Conservation (phyloP, 306 rosid genomes). For the Adenanthera pavonina region DNA sequence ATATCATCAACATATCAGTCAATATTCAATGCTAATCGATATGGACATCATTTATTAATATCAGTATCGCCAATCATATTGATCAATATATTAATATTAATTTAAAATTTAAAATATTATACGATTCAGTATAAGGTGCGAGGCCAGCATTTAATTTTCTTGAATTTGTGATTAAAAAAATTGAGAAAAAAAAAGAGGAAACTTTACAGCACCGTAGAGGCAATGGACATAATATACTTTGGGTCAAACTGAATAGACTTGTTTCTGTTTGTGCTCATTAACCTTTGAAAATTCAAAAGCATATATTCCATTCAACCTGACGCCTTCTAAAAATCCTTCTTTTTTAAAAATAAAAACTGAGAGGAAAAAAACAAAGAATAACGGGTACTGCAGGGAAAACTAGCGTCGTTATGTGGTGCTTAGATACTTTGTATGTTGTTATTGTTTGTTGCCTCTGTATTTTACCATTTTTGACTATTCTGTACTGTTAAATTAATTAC, state of each 20-base stretch:
- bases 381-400: background rate
- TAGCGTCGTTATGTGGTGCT: background rate
- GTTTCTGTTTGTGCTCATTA: background rate
- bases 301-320: background rate
- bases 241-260: background rate
- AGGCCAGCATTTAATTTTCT: too few relatives aligned
- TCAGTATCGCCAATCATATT: too few relatives aligned
- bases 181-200: background rate
- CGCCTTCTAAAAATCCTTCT: background rate
- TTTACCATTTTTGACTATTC: background rate
- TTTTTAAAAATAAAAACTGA: background rate
- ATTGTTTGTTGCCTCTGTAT: background rate
- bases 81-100: too few relatives aligned
- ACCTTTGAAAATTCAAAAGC: background rate
- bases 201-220: background rate
- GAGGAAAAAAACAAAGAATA: too few relatives aligned
- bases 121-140: too few relatives aligned
- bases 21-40: too few relatives aligned
- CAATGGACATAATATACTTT: background rate
- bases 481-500: background rate
- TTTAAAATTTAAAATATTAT: too few relatives aligned
- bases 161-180: too few relatives aligned
- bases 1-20: too few relatives aligned
- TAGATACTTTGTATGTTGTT: background rate
- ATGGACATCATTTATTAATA: too few relatives aligned